Base-by-base conservation (phyloP, 352 stramenopile genomes). In the Globisporangium cederbergense region DNA sequence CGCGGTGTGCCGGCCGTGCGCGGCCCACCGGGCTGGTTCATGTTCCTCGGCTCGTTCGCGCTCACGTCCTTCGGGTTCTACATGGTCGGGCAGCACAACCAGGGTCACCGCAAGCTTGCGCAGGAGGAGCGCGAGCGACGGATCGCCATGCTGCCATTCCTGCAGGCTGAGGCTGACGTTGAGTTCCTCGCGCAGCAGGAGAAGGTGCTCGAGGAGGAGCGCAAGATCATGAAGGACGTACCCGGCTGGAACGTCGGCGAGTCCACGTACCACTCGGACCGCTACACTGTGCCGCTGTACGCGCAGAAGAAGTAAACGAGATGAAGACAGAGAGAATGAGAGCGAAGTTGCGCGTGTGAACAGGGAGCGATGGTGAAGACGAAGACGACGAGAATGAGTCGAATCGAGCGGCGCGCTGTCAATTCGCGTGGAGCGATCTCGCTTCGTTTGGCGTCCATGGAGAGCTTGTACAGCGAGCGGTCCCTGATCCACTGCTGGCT, bases 121-220 rank as follows among this genome's bases (percentile, higher is more conserved):
- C 72, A 73, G 42, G 93, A 98, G 65, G 87, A 98, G 80, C 93
- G 95, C 58, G 89, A 98, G 78, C 89, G 92, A 52, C 87, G 92
- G 58, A 97, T 98, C 67, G 79, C 92, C 18, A 83, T 99, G 69
- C 80, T 96, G 52, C 93, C 95, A 18, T 92, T 98, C 71, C 80
- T 99, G 58, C 97, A 99, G 74, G 96, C 96, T 16, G 97, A 99
- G 72, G 89, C 94, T n/a, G 97, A 99, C 77, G 87, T 92, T 43
- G 82, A 95, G 70, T 92, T 90, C 70, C 71, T 96, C 40, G 73
- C 89, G 66, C 72, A 95, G 57, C 84, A 98, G 71, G 83, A 93
- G 47, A 86, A 95, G 57, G 82, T 96, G 59, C 83, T 97, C 60
- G 86, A 89, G 18, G 88, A 95, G 60, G 96, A 99, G 76, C 82